Conservation (phyloP, 1,284 basidiomycete genomes). For the Trametes hirsuta region DNA sequence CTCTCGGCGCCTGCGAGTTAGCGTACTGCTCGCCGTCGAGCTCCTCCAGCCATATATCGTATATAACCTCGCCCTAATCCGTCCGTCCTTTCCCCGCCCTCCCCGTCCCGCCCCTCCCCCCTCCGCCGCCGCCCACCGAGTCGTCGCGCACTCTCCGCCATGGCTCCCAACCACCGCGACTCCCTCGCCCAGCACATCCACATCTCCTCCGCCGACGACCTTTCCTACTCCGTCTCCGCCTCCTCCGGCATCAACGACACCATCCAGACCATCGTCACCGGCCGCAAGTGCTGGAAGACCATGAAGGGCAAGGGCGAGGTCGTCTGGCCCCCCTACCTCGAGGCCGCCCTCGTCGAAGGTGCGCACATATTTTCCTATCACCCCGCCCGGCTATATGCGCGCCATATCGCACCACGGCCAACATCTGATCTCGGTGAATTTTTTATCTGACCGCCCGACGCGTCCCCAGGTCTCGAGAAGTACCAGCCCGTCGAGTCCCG, state of each 20-base stretch:
- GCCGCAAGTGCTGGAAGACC: conserved; percentile 76
- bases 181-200: conserved; percentile 34
- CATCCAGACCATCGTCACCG: conserved; percentile 62
- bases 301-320: conserved; percentile 66
- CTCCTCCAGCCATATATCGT: conserved; percentile 6
- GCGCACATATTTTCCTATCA: conserved; percentile 20
- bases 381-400: conserved; percentile 11
- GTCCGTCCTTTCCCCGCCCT: conserved; percentile 16
- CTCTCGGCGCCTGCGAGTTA: background rate
- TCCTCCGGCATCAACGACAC: conserved; percentile 35
- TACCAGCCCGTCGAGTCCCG: conserved; percentile 73
- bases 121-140: conserved; percentile 7
- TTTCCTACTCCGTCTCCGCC: conserved; percentile 35
- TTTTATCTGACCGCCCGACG: background rate
- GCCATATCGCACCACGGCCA: conserved; percentile 6
- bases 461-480: conserved; percentile 56
- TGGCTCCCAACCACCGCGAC: conserved; percentile 27
- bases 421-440: background rate
- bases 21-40: conserved; percentile 10
- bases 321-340: conserved; percentile 77
- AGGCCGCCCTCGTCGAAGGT: conserved; percentile 77
- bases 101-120: conserved; percentile 5
- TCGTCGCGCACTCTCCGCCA: conserved; percentile 13
- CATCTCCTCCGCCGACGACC: conserved; percentile 38
- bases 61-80: conserved; percentile 17